Base-by-base conservation (phyloP, 345 rosid species). In the Cardamine occulta region DNA sequence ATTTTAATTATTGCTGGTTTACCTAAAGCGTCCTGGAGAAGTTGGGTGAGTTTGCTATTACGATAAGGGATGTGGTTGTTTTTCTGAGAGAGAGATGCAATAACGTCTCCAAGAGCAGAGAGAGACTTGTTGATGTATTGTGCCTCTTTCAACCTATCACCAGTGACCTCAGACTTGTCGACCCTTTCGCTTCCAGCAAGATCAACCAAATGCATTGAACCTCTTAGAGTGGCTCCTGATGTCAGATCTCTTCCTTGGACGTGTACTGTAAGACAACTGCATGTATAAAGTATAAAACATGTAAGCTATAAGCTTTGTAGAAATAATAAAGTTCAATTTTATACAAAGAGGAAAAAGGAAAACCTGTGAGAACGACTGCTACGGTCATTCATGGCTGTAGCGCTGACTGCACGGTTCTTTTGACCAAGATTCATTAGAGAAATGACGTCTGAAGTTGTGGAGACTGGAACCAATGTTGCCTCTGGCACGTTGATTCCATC, bases 361-460 rank as follows among this genome's bases (percentile, higher is more conserved):
- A 47, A 93, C 98, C 98, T 90, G 78, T 95, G 99, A 63, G 99
- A 95, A 71, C 97, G 93, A 77, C 99, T 95, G 70, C 99, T 95
- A 4, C 96, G 86, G 64, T 95, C 99, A 80, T 94, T 91, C 82
- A 95, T 80, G 28, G 97, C 96, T 31, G 99, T 95, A 26, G 97
- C 80, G 7, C 96, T 76, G 7, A 90, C 93, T 18, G 89, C 91
- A 51, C 97, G 99, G 67, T 95, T 95, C 80, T 83, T 85, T 0
- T 88, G 93, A 47, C 99, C 99, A 45, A 92, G 85, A 75, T 90
- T 87, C 99, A 95, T 95, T 83, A 95, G 72, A 39, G 84, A 56
- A 74, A 95, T 82, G 61, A 95, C 99, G 61, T 92, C 99, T 42
- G 83, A 79, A 59, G 99, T 88, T 73, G 91, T 85, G 52, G 97